A percentile compares a stretch with the other conserved stretches of the same genome.
Conservation (phyloP, 2,329 filamentous ascomycete species). For the Fusarium circinatum region DNA sequence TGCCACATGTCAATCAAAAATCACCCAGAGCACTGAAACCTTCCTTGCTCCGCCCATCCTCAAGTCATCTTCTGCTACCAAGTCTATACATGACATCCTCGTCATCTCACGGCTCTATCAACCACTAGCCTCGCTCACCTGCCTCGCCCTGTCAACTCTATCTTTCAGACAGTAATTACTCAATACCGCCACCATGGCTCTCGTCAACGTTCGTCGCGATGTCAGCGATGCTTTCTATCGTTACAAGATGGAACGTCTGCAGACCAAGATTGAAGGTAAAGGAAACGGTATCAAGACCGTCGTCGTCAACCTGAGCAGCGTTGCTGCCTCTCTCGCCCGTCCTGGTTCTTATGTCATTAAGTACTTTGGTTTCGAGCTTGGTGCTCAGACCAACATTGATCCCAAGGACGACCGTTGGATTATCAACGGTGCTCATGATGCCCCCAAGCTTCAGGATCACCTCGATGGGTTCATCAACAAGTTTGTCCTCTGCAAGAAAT, state of each 20-base stretch:
- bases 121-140: slow-evolving; percentile 32
- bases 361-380: slow-evolving; percentile 99
- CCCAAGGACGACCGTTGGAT: slow-evolving; percentile 99
- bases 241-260: slow-evolving; percentile 99
- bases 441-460: slow-evolving; percentile 95
- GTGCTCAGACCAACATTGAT: slow-evolving; percentile 98
- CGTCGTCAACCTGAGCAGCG: slow-evolving; percentile 94
- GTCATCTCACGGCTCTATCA: slow-evolving; percentile 36
- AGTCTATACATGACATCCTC: slow-evolving; percentile 54
- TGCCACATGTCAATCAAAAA: slow-evolving; percentile 66
- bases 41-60: slow-evolving; percentile 54
- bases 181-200: slow-evolving; percentile 81
- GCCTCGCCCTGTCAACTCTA: slow-evolving; percentile 30
- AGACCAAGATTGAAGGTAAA: slow-evolving; percentile 99
- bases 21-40: slow-evolving; percentile 65
- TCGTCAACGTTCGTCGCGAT: slow-evolving; percentile 98
- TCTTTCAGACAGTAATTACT: slow-evolving; percentile 29
- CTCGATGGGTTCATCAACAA: slow-evolving; percentile 98
- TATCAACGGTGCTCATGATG: slow-evolving; percentile 98
- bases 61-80: slow-evolving; percentile 48
- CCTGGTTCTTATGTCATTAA: slow-evolving; percentile 97
- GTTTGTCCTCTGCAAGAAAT: slow-evolving; percentile 99
- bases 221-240: slow-evolving; percentile 99
- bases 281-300: slow-evolving; percentile 99
- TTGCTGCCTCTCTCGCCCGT: slow-evolving; percentile 90